Evolutionary conservation across 805 yeast genomes (phyloP).

Genomic region (Kodamaea hsintzibuensis): DNA sequence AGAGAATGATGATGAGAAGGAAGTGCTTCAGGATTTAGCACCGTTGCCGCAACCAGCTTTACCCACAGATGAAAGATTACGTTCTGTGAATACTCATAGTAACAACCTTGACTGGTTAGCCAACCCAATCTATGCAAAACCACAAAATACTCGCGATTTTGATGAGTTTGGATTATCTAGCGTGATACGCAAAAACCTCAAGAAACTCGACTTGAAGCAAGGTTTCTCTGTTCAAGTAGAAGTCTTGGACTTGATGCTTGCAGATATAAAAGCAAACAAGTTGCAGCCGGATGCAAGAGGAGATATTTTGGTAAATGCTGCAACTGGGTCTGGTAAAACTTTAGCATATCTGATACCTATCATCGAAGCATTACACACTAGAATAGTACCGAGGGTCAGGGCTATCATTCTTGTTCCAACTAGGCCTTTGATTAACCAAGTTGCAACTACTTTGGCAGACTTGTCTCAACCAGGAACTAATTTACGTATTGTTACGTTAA

Average conservation of each 20-base stretch:
- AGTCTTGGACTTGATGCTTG: slow-evolving; percentile 56
- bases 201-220: slow-evolving; percentile 41
- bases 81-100: slow-evolving; percentile 23
- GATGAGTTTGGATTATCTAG: slow-evolving; percentile 46
- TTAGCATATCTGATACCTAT: slow-evolving; percentile 86
- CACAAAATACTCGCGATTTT: slow-evolving; percentile 50
- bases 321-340: slow-evolving; percentile 96
- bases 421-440: slow-evolving; percentile 82
- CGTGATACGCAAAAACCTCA: slow-evolving; percentile 48
- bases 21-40: slow-evolving; percentile 41
- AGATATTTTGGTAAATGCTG: slow-evolving; percentile 85
- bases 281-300: slow-evolving; percentile 58
- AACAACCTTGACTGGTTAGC: slow-evolving; percentile 65
- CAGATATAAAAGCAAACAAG: slow-evolving; percentile 40
- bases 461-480: slow-evolving; percentile 64
- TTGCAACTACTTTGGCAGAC: slow-evolving; percentile 58
- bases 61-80: slow-evolving; percentile 51
- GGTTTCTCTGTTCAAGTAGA: slow-evolving; percentile 81
- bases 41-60: slow-evolving; percentile 86
- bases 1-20: slow-evolving; percentile 19
- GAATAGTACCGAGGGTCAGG: slow-evolving; percentile 71
- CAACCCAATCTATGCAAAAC: slow-evolving; percentile 56
- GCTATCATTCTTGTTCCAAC: slow-evolving; percentile 89
- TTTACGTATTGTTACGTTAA: slow-evolving; percentile 61
- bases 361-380: slow-evolving; percentile 59